phyloP scores from a whole-genome alignment of 2,329 filamentous ascomycete genomes.

The Fusarium mangiferae region DNA sequence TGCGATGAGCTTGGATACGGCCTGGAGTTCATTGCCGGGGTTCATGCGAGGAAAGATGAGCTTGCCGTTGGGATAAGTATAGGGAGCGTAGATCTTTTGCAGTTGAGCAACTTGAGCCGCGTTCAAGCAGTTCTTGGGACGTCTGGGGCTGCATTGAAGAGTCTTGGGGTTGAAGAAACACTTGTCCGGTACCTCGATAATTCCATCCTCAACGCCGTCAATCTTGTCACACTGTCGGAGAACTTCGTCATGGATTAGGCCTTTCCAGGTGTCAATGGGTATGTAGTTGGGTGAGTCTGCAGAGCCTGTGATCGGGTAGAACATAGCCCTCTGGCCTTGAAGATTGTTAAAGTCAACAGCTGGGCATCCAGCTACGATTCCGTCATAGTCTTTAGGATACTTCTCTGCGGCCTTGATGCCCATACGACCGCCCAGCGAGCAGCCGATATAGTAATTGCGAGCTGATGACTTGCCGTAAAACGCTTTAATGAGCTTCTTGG shows the following conservation, averaged over 20 bases:
- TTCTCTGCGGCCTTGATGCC: conserved; percentile 63
- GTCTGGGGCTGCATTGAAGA: conserved; percentile 49
- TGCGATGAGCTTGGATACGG: conserved; percentile 11
- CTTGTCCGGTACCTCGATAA: conserved; percentile 57
- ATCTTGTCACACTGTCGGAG: conserved; percentile 61
- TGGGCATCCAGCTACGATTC: conserved; percentile 57
- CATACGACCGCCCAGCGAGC: conserved; percentile 69
- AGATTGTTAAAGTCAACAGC: conserved; percentile 59
- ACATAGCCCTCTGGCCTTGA: conserved; percentile 22
- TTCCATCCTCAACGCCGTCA: conserved; percentile 61
- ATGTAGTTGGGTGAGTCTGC: conserved; percentile 3
- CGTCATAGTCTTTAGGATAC: conserved; percentile 67
- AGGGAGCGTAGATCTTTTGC: conserved; percentile 14
- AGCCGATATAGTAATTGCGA: conserved; percentile 67
- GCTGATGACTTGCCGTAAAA: conserved; percentile 56
- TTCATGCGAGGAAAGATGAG: conserved; percentile 30
- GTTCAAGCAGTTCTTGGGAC: not conserved
- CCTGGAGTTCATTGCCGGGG: conserved; percentile 16
- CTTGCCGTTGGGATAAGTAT: conserved; percentile 9
- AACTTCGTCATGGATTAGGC: conserved; percentile 54
- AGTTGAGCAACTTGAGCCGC: not conserved
- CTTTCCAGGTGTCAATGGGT: not conserved
- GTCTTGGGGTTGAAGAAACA: conserved; percentile 58
- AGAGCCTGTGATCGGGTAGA: conserved; percentile 15
- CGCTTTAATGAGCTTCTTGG: conserved; percentile 3